Base-by-base conservation (phyloP, 106 monocot species). In the Vanilla planifolia region DNA sequence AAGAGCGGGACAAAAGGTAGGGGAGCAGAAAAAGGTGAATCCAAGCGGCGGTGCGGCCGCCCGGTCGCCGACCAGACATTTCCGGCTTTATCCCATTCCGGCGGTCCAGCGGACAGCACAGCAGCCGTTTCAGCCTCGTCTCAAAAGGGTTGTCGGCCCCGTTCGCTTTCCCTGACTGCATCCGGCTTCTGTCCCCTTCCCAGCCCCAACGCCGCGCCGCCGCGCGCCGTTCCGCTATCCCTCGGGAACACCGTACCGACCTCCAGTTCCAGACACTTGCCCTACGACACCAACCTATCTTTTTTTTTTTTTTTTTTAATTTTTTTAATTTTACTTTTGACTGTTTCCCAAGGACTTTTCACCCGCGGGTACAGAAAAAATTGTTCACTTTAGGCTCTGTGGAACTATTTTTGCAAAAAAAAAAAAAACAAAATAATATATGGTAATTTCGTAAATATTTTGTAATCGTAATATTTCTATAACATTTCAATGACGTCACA, bases 221-320 rank as follows among this genome's bases (percentile, higher is more conserved):
- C 57, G 20, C 33, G 57, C 35, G 57, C 35, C 57, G 57, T 21
- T 57, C 57, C 19, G 35, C 57, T 57, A 9, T 35, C 35, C 57
- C 34, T 57, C 57, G 57, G 57, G 57, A 57, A 35, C 33, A 57
- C 5, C 57, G 35, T 57, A 35, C 35, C 57, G 34, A 32, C 53
- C 53, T 5, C 53, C 27, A 4, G 51, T 26, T 13, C 14, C 24
- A n/a, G n/a, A n/a, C 21, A 48, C 9, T 2, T 13, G 11, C 48
- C 48, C 21, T 21, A 21, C n/a, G 24, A 8, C 2, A 2, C 24
- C 21, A 25, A 25, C 24, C 6, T 48, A 23, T 48, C 24, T 25
- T 48, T 48, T 16, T 48, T 4, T 2, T 23, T 48, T n/a, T 53
- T 30, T 15, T 1, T 30, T 53, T 53, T 30, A 29, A 16, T n/a